phyloP scores from a whole-genome alignment of 768 basidiomycete species.

The Steccherinum ochraceum region DNA sequence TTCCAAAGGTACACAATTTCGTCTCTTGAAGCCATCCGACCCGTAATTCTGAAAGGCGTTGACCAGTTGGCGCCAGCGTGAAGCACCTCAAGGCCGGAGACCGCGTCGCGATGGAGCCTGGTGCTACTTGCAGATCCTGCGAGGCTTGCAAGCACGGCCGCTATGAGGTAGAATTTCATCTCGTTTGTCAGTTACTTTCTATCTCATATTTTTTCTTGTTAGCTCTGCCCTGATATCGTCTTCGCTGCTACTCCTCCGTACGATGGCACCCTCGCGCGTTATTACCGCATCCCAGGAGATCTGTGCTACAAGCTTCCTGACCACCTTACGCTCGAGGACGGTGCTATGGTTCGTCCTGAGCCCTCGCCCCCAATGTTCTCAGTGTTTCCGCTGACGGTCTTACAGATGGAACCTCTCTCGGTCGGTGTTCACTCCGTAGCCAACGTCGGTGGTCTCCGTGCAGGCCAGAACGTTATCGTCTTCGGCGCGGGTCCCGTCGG shows the following conservation, averaged over 20 bases:
- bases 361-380: too few relatives aligned
- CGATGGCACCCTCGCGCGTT: constrained; percentile 84
- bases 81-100: constrained; percentile 76
- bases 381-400: too few relatives aligned
- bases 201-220: constrained; percentile 1
- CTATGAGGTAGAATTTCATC: constrained; percentile 55
- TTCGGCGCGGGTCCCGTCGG: constrained; percentile 90
- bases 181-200: background rate
- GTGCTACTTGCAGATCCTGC: constrained; percentile 78
- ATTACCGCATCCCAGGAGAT: constrained; percentile 83
- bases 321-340: constrained; percentile 86
- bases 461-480: constrained; percentile 72
- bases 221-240: constrained; percentile 82
- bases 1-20: constrained; percentile 43
- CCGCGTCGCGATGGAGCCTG: constrained; percentile 89
- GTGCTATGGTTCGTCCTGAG: constrained; percentile 81
- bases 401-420: constrained; percentile 88
- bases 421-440: constrained; percentile 88
- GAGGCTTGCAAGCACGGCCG: constrained; percentile 78
- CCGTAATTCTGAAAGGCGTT: background rate
- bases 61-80: constrained; percentile 66
- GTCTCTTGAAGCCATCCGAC: too few relatives aligned
- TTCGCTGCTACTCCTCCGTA: constrained; percentile 94
- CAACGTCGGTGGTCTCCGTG: constrained; percentile 64
- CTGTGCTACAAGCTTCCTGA: constrained; percentile 79